Evolutionary conservation across 148 eudicot species (phyloP), one percentile per base, ranked within the genome.

Genomic region (Camellia japonica): DNA sequence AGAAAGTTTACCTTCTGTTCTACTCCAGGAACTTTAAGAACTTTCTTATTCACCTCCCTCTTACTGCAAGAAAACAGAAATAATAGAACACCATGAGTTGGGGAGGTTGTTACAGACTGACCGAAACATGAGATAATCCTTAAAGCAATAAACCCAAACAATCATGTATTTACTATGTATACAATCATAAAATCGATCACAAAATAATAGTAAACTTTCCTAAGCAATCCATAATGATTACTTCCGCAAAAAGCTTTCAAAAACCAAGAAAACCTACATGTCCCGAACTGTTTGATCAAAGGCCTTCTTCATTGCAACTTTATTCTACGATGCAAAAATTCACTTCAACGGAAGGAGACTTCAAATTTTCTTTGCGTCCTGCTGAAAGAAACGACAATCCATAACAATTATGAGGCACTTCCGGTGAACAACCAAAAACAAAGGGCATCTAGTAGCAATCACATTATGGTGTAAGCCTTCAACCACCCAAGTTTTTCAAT

Each of bases 11-110:
- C 99, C 92, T 97, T 97, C 84, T 92, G 98, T 72, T 97, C 99
- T 66, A 97, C 74, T 14, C 97, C 90, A 74, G 99, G 99, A 89
- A 97, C 99, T 86, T 92, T 97, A 49, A 94, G 98, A 88, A 97
- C 99, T 86, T 96, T 97, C 85, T 94, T 97, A 81, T 97, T 97
- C 62, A 97, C 99, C 87, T 83, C 98, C 86, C 99, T 92, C 88
- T 92, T 96, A 80, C 99, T 97, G 91, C 88, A 87, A 82, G 79
- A 63, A 73, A 51, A 70, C 82, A 64, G 20, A 47, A 56, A 52
- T 77, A 72, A 61, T 30, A 43, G 14, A 38, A 44, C 16, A 30
- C 23, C 38, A 74, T 2, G 11, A 13, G 10, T 68, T 52, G 10
- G n/a, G 12, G 49, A 23, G 44, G 46, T 60, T 69, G 54, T 67